Evolutionary conservation across 2,329 filamentous ascomycete species (phyloP), one percentile per base, ranked within the genome.

Genomic region (Alternaria incomplexa): DNA sequence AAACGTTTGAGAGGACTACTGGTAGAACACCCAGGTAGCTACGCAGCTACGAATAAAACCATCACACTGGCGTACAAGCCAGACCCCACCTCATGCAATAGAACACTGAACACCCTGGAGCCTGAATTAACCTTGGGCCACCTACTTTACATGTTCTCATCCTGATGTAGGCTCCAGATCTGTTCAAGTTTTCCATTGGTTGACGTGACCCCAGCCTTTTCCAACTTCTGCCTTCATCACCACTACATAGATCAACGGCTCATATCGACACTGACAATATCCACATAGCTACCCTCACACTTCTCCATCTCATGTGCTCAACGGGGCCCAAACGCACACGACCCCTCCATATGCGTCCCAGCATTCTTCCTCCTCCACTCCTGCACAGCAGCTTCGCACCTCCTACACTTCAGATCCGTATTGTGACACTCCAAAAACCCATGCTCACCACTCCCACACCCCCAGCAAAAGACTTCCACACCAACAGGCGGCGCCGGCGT

Each of bases 401-500:
- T 58, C 12, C 20, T 48, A 43, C 67, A 68, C 47, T 43, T 28
- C n/a, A 66, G 23, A 22, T 62, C 40, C 13, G 26, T 13, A 13
- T 62, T 61, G 17, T 26, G 51, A 51, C 64, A 71, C 10, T 64
- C 48, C 7, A 13, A 2, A 52, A 58, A 51, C 6, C 11, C 20
- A 52, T 70, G 64, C 11, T 13, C 51, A 7, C 3, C 13, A 44
- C 40, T 68, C 5, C 61, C 55, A 25, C 66, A 67, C 5, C 58
- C 45, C 32, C 54, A 63, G 59, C 67, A 70, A 40, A 64, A 70
- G 0, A 54, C 54, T 22, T 56, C 40, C 5, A 56, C 47, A 2
- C 67, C 67, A 20, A 64, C 52, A 6, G 66, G 67, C 12, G 64
- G 66, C n/a, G 58, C 52, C 7, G 65, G 69, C 3, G 67, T 70